Base-by-base conservation (phyloP, 768 basidiomycete species). In the Pisolithus microcarpus region DNA sequence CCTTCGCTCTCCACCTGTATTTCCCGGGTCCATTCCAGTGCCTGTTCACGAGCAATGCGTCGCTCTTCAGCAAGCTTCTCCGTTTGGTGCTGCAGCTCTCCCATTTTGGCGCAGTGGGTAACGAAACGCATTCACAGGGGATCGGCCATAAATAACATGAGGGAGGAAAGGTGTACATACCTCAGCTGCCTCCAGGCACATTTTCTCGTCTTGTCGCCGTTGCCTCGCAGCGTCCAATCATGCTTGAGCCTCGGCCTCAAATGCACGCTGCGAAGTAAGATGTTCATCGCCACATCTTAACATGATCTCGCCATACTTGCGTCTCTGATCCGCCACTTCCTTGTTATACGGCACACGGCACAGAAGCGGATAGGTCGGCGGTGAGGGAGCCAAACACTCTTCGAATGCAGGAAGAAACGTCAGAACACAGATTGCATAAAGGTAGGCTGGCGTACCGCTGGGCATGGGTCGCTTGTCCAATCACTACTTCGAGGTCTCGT, bases 311-410 rank as follows among this genome's bases (percentile, higher is more conserved):
- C n/a, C n/a, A n/a, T n/a, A n/a, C n/a, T n/a, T n/a, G n/a, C n/a
- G n/a, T n/a, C n/a, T n/a, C n/a, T n/a, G n/a, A n/a, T n/a, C n/a
- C 0, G 92, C 91, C 43, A 97, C 78, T 43, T 95, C 92, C 9
- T 78, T 75, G 58, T 76, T 88, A 68, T 97, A 98, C 0, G 92
- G 91, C n/a, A 94, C 74, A 43, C n/a, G n/a, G n/a, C n/a, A n/a
- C n/a, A n/a, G 76, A 69, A 0, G 78, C 64, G 0, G 84, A 76
- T 50, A 77, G 75, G 59, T 93, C 90, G 6, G 78, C 76, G 0
- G 91, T 89, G n/a, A 99, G 74, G 0, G 89, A 82, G 8, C 79
- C 85, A 69, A 97, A 97, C 23, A 24, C 23, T 24, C 92, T 94
- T 55, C 13, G 26, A 18, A 2, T 15, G 5, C 30, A 31, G n/a